Evolutionary conservation across 192 early-diverging fungal genomes (phyloP).

Genomic region (Phycomyces blakesleeanus): DNA sequence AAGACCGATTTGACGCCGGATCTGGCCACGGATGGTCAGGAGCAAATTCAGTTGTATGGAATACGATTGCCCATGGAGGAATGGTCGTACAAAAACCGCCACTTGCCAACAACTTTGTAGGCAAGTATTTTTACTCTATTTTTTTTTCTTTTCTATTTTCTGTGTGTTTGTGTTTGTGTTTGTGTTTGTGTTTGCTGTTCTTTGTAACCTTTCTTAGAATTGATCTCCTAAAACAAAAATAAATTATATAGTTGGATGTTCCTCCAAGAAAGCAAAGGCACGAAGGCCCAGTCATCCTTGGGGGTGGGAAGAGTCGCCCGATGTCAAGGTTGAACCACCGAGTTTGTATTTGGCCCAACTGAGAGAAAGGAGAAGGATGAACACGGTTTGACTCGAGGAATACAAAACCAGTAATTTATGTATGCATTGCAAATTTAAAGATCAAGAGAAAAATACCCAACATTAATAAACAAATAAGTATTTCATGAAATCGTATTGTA

Average conservation of each 20-base stretch:
- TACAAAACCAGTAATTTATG: no score
- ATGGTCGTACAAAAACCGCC: conserved; percentile 38
- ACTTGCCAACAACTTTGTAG: conserved; percentile 42
- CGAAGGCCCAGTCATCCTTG: conserved; percentile 21
- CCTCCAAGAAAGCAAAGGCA: conserved; percentile 21
- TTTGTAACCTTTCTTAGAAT: no score
- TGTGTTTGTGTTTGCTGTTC: no score
- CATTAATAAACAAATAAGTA: no score
- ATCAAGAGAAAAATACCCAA: no score
- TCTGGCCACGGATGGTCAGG: conserved; percentile 44
- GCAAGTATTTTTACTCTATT: conserved; percentile 19
- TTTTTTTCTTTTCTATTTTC: no score
- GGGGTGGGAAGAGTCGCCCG: conserved; percentile 22
- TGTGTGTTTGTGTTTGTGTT: no score
- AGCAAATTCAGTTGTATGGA: conserved; percentile 47
- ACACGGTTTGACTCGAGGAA: not conserved
- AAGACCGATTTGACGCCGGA: conserved; percentile 43
- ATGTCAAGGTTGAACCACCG: conserved; percentile 17
- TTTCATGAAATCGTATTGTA: no score
- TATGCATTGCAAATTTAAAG: no score
- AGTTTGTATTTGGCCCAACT: conserved; percentile 30
- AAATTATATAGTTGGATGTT: conserved; percentile 29
- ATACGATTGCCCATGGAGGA: conserved; percentile 38
- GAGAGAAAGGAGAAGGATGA: conserved; percentile 10
- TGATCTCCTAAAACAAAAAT: no score